Evolutionary conservation across 2,329 filamentous ascomycete genomes (phyloP), one percentile per base, ranked within the genome.

Genomic region (Didymella exigua): DNA sequence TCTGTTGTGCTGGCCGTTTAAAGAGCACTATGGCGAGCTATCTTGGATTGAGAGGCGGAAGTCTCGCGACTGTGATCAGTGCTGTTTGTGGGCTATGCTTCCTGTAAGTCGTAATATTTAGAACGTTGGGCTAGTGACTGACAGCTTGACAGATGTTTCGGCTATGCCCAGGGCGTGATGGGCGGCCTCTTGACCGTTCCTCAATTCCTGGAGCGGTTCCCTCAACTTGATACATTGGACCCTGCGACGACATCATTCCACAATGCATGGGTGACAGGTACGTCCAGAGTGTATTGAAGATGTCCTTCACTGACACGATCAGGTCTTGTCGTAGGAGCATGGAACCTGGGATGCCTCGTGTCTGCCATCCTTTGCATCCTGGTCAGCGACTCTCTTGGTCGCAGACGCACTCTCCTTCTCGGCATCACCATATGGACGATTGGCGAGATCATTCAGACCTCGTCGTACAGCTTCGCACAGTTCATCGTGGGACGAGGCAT

Each of bases 131-230:
- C 23, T 48, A 41, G 9, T 13, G 37, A 31, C 55, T 68, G 51
- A 70, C 44, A 29, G 24, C 14, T 10, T 34, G 13, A 45, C 49
- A 78, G 74, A 36, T 76, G 79, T 26, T 81, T 84, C 61, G 83
- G 83, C 34, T 84, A 83, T 86, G 88, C 90, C 63, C 70, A 79
- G 57, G 89, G 89, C 68, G 87, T 90, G 9, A 89, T 90, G 81
- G 89, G 70, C 19, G 70, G 70, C 37, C 86, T 93, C 59, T 78
- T 93, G 58, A 90, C 88, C 7, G 82, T 92, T 67, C 77, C 82
- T 21, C 78, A 80, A 14, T 90, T 89, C 65, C 77, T 85, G 3
- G 64, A 62, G 14, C 54, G 54, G 24, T 72, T 69, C 44, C 69
- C 68, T 14, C 63, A 66, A 40, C 46, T 71, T 13, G 61, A 71